phyloP scores from a whole-genome alignment of 306 rosid species.

The Castanopsis chinensis region DNA sequence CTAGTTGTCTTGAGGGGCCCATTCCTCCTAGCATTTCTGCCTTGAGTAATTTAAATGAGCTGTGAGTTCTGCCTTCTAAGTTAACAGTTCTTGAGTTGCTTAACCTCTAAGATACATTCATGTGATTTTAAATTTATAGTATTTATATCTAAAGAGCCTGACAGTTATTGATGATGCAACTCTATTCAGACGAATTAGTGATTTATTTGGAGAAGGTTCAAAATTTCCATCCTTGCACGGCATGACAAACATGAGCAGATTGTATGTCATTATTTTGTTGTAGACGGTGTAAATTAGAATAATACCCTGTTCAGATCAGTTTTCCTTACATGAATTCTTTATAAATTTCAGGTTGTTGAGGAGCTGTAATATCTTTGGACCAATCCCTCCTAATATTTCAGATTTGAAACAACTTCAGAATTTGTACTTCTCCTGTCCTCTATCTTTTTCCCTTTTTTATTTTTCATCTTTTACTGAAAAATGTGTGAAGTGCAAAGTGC shows the following conservation, averaged over 20 bases:
- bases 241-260: slow-evolving; percentile 1
- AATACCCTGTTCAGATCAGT: background rate
- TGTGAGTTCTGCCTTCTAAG: slow-evolving; percentile 19
- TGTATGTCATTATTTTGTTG: slow-evolving; percentile 10
- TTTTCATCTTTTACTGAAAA: no score
- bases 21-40: slow-evolving; percentile 22
- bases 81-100: background rate
- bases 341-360: slow-evolving; percentile 24
- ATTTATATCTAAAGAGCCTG: background rate
- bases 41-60: background rate
- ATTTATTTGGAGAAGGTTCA: slow-evolving; percentile 14
- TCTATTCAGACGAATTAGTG: slow-evolving; percentile 26
- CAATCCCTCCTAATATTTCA: slow-evolving; percentile 4
- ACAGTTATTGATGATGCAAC: background rate
- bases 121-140: background rate
- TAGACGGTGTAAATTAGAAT: background rate
- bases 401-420: background rate
- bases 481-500: no score
- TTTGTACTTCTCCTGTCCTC: slow-evolving; percentile 4
- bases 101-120: background rate
- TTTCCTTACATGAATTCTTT: background rate
- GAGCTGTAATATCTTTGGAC: slow-evolving; percentile 19
- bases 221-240: slow-evolving; percentile 6
- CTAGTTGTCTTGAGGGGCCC: slow-evolving; percentile 29
- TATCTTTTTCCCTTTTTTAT: background rate